Conservation (phyloP, 2,329 filamentous ascomycete species). For the Grosmannia huntii region DNA sequence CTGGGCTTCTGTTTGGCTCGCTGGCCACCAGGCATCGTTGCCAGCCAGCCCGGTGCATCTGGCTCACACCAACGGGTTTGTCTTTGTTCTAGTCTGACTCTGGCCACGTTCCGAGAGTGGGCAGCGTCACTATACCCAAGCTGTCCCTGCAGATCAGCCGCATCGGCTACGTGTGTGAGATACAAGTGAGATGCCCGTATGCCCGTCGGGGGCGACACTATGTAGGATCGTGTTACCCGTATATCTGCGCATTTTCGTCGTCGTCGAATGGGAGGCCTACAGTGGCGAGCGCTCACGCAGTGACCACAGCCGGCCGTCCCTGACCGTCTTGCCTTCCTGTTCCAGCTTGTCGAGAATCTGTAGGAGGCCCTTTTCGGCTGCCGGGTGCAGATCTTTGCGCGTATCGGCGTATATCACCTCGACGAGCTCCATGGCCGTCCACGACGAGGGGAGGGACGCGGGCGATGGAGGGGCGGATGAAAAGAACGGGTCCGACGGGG, state of each 20-base stretch:
- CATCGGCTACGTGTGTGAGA: background rate
- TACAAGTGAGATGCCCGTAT: background rate
- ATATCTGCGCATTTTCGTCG: background rate
- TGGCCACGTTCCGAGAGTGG: background rate
- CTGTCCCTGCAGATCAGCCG: background rate
- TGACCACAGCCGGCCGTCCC: constrained; percentile 27
- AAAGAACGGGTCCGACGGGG: no score
- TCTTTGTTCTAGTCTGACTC: background rate
- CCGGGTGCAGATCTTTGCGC: constrained; percentile 58
- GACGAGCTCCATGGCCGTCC: constrained; percentile 73
- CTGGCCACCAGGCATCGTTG: background rate
- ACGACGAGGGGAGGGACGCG: constrained; percentile 19
- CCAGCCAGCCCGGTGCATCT: background rate
- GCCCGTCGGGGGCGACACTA: background rate
- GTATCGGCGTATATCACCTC: constrained; percentile 75
- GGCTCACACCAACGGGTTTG: background rate
- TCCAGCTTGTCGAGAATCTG: constrained; percentile 73
- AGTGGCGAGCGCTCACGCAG: constrained; percentile 29
- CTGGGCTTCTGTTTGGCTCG: no score
- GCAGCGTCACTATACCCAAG: background rate
- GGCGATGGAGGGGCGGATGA: background rate
- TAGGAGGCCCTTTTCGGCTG: constrained; percentile 62
- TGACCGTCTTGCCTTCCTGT: constrained; percentile 53
- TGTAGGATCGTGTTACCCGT: background rate
- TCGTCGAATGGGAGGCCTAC: constrained; percentile 14